These are phyloP conservation scores for Tylopilus subfusipes DNA, from an alignment of 768 basidiomycete species.

Conservation along the genomic window DNA sequence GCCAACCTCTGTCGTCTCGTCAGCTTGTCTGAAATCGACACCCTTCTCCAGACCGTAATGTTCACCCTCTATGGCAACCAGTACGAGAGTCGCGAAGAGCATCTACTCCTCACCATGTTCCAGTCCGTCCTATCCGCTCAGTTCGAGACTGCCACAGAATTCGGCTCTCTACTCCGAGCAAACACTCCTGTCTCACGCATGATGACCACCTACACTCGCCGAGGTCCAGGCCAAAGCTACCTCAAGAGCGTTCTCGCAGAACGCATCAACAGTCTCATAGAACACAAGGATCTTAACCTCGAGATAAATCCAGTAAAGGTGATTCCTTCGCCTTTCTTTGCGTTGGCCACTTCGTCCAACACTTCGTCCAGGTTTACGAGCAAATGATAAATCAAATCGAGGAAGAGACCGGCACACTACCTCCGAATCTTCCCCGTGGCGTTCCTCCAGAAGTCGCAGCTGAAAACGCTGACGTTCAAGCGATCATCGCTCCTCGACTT, in stretches of 20 bases:
- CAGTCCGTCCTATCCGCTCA: constrained; percentile 97
- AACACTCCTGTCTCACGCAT: constrained; percentile 99
- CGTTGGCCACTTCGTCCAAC: not conserved
- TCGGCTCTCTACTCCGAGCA: constrained; percentile 95
- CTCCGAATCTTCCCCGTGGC: constrained; percentile 86
- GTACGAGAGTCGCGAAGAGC: constrained; percentile 97
- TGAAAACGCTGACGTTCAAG: constrained; percentile 92
- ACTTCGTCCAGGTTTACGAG: constrained; percentile 80
- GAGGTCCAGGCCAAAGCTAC: constrained; percentile 97
- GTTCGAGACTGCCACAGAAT: constrained; percentile 98
- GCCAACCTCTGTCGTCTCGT: constrained; percentile 96
- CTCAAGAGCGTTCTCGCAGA: constrained; percentile 97
- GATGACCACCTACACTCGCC: constrained; percentile 99
- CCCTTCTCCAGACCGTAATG: constrained; percentile 99
- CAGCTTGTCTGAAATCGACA: constrained; percentile 95
- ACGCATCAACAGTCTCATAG: constrained; percentile 96
- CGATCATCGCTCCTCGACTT: constrained; percentile 93
- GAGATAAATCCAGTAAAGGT: constrained; percentile 99
- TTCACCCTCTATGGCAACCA: constrained; percentile 99
- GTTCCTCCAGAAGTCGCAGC: constrained; percentile 94
- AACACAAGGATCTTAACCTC: constrained; percentile 98
- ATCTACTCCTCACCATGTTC: constrained; percentile 98
- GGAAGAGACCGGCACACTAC: constrained; percentile 91
- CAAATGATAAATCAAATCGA: constrained; percentile 99
- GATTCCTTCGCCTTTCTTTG: not conserved